Evolutionary conservation across 768 basidiomycete species (phyloP).

Genomic region (Leccinum disarticulatum): DNA sequence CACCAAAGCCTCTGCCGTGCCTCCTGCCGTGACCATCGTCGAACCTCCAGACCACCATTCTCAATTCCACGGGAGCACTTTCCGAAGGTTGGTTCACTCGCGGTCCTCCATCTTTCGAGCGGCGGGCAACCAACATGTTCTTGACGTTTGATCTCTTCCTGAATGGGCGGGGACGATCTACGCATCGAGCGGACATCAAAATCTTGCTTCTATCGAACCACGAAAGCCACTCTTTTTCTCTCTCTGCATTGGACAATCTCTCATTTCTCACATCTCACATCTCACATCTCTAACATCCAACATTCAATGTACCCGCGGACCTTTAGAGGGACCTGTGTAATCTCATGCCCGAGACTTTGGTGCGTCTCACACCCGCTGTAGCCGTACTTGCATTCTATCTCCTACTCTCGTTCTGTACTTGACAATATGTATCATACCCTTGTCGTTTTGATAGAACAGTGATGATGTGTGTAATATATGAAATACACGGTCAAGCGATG

Average conservation of each 20-base stretch:
- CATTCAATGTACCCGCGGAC: conserved; percentile 24
- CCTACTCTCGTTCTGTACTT: conserved; percentile 35
- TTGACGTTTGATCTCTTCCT: conserved; percentile 27
- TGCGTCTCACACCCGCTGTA: conserved; percentile 27
- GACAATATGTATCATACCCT: conserved; percentile 24
- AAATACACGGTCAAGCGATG: not conserved
- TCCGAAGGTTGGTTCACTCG: conserved; percentile 45
- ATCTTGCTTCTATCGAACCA: conserved; percentile 24
- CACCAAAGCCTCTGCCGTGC: conserved; percentile 10
- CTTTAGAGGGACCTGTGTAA: conserved; percentile 3
- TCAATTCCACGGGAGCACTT: conserved; percentile 32
- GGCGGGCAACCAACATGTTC: conserved; percentile 24
- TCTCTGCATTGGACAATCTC: conserved; percentile 18
- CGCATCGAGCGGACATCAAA: conserved; percentile 18
- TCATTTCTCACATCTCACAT: conserved; percentile 27
- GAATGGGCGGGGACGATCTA: conserved; percentile 9
- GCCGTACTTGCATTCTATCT: conserved; percentile 25
- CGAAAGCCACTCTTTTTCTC: conserved; percentile 10
- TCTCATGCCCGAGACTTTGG: conserved; percentile 10
- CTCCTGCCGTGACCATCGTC: conserved; percentile 23
- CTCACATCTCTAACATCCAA: conserved; percentile 19
- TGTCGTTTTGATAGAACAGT: conserved; percentile 23
- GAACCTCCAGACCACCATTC: conserved; percentile 28
- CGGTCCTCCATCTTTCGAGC: conserved; percentile 44
- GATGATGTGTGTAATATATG: conserved; percentile 14